Percentiles rank a stretch among this genome's conserved stretches.
Conservation (phyloP, 192 early-diverging fungal species). For the Dissophora globulifera region DNA sequence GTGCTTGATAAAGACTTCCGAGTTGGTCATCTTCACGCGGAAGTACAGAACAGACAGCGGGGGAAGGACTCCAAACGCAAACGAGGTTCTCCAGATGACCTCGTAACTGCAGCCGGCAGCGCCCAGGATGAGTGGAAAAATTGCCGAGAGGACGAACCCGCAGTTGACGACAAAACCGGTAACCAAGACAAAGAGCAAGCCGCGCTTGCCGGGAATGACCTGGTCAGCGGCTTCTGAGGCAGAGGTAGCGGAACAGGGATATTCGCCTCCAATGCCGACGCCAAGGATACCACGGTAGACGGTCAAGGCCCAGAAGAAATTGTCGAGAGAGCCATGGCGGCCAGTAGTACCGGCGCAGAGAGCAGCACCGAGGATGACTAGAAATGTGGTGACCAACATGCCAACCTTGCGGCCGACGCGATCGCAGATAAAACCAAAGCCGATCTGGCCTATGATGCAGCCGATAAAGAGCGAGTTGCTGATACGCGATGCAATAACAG, state of each 20-base stretch:
- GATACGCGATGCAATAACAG: slow-evolving; percentile 55
- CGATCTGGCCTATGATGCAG: slow-evolving; percentile 63
- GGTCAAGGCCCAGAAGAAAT: slow-evolving; percentile 60
- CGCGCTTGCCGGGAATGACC: slow-evolving; percentile 51
- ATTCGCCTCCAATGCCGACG: slow-evolving; percentile 63
- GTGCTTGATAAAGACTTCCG: slow-evolving; percentile 56
- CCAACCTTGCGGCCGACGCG: slow-evolving; percentile 65
- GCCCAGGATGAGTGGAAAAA: slow-evolving; percentile 59
- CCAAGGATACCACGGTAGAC: slow-evolving; percentile 56
- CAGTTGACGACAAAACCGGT: slow-evolving; percentile 60
- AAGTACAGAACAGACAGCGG: slow-evolving; percentile 62
- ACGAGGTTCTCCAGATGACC: slow-evolving; percentile 63
- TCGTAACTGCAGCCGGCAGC: slow-evolving; percentile 56
- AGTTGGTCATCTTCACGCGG: slow-evolving; percentile 67
- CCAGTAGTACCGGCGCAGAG: slow-evolving; percentile 57
- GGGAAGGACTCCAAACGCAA: slow-evolving; percentile 61
- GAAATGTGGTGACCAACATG: slow-evolving; percentile 55
- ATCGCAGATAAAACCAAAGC: slow-evolving; percentile 62
- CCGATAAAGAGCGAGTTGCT: slow-evolving; percentile 64
- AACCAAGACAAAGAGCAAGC: slow-evolving; percentile 60
- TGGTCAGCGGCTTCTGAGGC: slow-evolving; percentile 65
- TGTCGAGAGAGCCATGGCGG: slow-evolving; percentile 32
- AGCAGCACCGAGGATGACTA: slow-evolving; percentile 60
- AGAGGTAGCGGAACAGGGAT: slow-evolving; percentile 62
- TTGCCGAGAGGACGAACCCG: slow-evolving; percentile 56